Percentiles rank a stretch among this genome's conserved stretches.
phyloP scores from a whole-genome alignment of 129 eudicot genomes.

The Flaveria sonorensis region DNA sequence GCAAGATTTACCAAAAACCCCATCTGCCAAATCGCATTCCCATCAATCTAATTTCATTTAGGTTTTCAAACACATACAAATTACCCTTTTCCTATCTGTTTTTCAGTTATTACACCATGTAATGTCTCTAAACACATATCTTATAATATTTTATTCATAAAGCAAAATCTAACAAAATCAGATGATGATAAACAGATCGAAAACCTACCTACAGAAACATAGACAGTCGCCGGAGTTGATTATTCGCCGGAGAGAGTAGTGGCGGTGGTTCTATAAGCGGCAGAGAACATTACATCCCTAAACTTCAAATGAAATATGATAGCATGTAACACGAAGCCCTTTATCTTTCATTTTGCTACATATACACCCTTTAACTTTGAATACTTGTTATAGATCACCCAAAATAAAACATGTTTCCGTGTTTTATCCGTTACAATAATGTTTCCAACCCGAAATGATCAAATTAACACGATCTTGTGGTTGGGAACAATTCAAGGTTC shows the following conservation, averaged over 20 bases:
- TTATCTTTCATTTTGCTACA: slow-evolving; percentile 10
- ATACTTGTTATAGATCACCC: neutral
- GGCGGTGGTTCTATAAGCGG: slow-evolving; percentile 27
- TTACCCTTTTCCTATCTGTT: neutral
- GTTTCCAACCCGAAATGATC: neutral
- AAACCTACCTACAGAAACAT: neutral
- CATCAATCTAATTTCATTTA: slow-evolving; percentile 1
- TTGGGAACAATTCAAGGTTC: too few relatives aligned
- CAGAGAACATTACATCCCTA: slow-evolving; percentile 25
- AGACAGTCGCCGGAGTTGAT: slow-evolving; percentile 7
- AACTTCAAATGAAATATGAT: slow-evolving; percentile 2
- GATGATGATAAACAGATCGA: neutral
- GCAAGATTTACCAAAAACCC: neutral
- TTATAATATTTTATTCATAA: neutral
- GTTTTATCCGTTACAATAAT: neutral
- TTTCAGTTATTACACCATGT: slow-evolving; percentile 17
- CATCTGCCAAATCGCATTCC: neutral
- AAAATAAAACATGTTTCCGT: slow-evolving; percentile 1
- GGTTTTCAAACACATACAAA: slow-evolving; percentile 1
- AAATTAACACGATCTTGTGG: neutral
- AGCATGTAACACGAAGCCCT: neutral
- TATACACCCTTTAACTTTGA: neutral
- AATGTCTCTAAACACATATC: slow-evolving; percentile 19
- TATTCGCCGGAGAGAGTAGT: slow-evolving; percentile 13
- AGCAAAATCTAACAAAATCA: neutral